These are phyloP conservation scores for Lantana camara DNA, from an alignment of 257 asterid genomes.

Conservation along the genomic window DNA sequence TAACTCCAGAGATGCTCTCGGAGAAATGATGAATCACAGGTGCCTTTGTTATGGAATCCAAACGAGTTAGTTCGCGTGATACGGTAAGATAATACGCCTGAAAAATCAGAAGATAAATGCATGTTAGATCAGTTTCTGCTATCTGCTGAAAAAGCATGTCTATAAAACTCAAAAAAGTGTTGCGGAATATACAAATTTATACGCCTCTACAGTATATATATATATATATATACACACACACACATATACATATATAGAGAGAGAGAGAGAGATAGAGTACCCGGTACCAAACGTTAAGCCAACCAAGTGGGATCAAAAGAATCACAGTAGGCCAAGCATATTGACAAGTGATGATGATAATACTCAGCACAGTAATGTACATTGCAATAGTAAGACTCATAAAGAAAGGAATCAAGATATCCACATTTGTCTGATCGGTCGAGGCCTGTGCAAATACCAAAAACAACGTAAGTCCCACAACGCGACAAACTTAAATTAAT, in stretches of 20 bases:
- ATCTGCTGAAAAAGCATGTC: too few relatives aligned
- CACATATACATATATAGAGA: not conserved
- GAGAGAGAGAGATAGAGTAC: constrained; percentile 41
- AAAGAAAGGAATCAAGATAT: constrained; percentile 73
- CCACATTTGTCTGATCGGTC: constrained; percentile 86
- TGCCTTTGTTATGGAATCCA: constrained; percentile 94
- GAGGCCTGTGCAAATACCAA: constrained; percentile 70
- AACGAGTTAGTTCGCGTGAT: constrained; percentile 90
- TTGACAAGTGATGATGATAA: constrained; percentile 85
- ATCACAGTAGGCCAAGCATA: constrained; percentile 90
- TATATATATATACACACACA: too few relatives aligned
- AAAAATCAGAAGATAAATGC: constrained; percentile 18
- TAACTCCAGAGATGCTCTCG: constrained; percentile 91
- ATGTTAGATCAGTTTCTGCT: not conserved
- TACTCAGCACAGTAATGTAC: constrained; percentile 60
- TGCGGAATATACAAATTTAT: too few relatives aligned
- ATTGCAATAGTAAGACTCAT: constrained; percentile 52
- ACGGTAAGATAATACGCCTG: constrained; percentile 91
- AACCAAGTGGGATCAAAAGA: constrained; percentile 81
- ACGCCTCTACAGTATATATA: too few relatives aligned
- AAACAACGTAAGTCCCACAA: not conserved
- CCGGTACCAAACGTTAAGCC: constrained; percentile 93
- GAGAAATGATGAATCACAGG: constrained; percentile 96
- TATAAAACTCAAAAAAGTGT: too few relatives aligned
- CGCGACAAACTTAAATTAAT: not conserved